Evolutionary conservation across 169 alveolate genomes (phyloP).

Genomic region (Miamiensis avidus): DNA sequence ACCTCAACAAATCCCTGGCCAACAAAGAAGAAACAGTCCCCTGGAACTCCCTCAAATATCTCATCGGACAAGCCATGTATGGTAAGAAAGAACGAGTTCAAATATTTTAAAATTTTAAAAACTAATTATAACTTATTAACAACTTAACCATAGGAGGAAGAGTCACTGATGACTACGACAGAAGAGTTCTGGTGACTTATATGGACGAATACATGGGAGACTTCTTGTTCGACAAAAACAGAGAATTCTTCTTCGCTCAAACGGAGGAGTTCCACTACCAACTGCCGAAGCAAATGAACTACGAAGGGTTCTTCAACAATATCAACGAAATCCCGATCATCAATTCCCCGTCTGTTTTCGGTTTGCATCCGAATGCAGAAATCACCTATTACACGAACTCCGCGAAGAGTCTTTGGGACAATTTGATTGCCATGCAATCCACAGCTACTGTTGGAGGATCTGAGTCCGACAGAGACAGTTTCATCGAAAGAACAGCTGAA

Average conservation of each 20-base stretch:
- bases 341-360: conserved; percentile 90
- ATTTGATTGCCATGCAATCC: conserved; percentile 84
- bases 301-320: conserved; percentile 71
- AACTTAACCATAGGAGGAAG: too few relatives aligned
- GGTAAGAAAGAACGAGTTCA: too few relatives aligned
- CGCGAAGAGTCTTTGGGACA: conserved; percentile 90
- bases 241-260: conserved; percentile 88
- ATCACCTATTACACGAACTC: conserved; percentile 91
- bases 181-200: conserved; percentile 81
- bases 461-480: conserved; percentile 75
- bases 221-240: conserved; percentile 89
- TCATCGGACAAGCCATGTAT: conserved; percentile 94
- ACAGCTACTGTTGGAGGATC: conserved; percentile 73
- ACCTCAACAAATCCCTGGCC: conserved; percentile 67
- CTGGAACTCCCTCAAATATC: conserved; percentile 86
- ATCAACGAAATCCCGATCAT: conserved; percentile 82
- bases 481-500: conserved; percentile 69
- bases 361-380: conserved; percentile 95
- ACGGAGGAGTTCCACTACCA: conserved; percentile 76
- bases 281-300: conserved; percentile 76
- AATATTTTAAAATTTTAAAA: too few relatives aligned
- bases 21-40: conserved; percentile 84
- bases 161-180: conserved; percentile 92
- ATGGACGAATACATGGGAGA: conserved; percentile 88
- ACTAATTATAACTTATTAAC: too few relatives aligned